Evolutionary conservation across 108 stramenopile genomes (phyloP).

Genomic region (Cyclostephanos tholiformis): DNA sequence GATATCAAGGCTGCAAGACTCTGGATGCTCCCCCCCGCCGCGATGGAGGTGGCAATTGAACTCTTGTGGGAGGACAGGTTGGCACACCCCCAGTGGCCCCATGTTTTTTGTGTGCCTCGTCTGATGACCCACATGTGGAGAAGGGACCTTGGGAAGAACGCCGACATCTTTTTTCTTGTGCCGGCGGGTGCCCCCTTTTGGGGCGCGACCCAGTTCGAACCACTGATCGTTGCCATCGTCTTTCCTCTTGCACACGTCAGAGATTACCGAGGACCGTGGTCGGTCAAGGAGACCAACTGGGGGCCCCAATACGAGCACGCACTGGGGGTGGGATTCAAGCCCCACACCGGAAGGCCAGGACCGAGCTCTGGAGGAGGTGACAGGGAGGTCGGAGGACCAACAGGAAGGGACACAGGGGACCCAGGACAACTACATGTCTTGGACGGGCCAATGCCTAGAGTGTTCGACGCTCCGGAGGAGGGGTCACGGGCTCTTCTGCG

Average conservation of each 20-base stretch:
- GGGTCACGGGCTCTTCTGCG: constrained; percentile 6
- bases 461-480: background rate
- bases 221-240: constrained; percentile 10
- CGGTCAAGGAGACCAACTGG: background rate
- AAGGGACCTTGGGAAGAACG: too few species aligned
- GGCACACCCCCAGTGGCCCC: constrained; percentile 8
- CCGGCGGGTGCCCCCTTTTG: too few species aligned
- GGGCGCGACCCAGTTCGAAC: too few species aligned
- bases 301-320: background rate
- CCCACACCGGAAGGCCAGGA: background rate
- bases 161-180: too few species aligned
- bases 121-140: too few species aligned
- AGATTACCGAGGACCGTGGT: background rate
- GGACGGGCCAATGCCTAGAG: constrained; percentile 5
- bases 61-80: constrained; percentile 1
- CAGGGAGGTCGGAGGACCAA: too few species aligned
- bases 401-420: constrained; percentile 6
- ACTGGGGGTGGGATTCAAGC: background rate
- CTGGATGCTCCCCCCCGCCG: constrained; percentile 15
- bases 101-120: constrained; percentile 8
- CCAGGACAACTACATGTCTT: constrained; percentile 7
- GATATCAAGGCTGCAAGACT: background rate
- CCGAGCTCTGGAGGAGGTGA: background rate
- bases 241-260: background rate
- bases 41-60: background rate